phyloP scores from a whole-genome alignment of 495 filamentous ascomycete species.

The Penicillium manginii region DNA sequence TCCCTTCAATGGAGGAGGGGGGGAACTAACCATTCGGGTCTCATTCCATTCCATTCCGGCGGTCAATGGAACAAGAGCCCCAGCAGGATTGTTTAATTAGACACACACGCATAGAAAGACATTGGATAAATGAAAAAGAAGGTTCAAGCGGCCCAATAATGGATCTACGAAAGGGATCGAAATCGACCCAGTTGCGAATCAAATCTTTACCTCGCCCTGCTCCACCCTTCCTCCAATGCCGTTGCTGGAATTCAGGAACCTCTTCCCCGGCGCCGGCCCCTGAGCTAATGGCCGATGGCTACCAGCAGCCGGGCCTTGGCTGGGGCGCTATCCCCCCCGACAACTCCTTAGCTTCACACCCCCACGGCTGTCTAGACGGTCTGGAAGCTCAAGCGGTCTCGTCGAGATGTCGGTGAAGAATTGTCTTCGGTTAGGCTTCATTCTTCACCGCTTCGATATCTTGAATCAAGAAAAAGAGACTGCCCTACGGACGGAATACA shows the following conservation, averaged over 20 bases:
- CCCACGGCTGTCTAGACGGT: constrained; percentile 24
- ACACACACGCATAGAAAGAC: not conserved
- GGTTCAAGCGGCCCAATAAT: constrained; percentile 23
- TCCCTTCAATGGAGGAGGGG: constrained; percentile 22
- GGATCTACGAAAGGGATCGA: constrained; percentile 33
- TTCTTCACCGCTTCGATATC: constrained; percentile 26
- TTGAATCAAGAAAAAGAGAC: too few relatives aligned
- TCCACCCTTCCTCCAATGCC: constrained; percentile 21
- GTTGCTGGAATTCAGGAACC: constrained; percentile 30
- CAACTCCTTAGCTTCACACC: constrained; percentile 25
- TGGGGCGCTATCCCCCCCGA: constrained; percentile 32
- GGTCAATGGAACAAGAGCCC: not conserved
- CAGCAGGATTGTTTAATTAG: not conserved
- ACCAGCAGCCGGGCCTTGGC: constrained; percentile 19
- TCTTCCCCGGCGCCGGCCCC: constrained; percentile 38
- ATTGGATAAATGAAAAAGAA: not conserved
- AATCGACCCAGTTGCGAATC: constrained; percentile 25
- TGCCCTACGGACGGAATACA: not conserved
- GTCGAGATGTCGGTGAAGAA: constrained; percentile 27
- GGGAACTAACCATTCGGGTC: constrained; percentile 5
- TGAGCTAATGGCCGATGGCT: constrained; percentile 33
- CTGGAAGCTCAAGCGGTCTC: constrained; percentile 24
- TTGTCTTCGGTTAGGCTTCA: not conserved
- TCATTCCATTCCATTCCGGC: constrained; percentile 21
- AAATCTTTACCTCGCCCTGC: constrained; percentile 10